Percentiles rank a stretch among this genome's conserved stretches.
These are phyloP conservation scores for Paecilomyces variotii DNA, from an alignment of 2,329 filamentous ascomycete species.

Conservation along the genomic window DNA sequence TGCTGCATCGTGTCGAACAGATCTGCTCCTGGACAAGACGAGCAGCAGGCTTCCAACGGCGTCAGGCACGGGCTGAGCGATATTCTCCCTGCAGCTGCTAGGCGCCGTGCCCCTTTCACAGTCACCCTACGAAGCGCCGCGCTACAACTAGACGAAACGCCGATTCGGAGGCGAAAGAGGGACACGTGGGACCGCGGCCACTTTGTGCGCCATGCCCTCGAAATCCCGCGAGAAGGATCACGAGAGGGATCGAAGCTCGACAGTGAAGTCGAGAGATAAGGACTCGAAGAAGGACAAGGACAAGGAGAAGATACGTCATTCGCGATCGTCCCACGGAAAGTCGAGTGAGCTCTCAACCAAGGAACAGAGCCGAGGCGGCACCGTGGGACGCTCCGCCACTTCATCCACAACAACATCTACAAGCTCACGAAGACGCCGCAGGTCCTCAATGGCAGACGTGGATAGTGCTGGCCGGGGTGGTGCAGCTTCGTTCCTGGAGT, in stretches of 20 bases:
- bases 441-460: conserved; percentile 10
- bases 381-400: conserved; percentile 3
- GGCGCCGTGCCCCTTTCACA: neutral
- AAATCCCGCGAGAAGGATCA: conserved; percentile 12
- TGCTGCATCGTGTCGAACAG: neutral
- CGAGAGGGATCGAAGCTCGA: conserved; percentile 5
- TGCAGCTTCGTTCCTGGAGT: conserved; percentile 34
- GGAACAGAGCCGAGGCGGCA: conserved; percentile 7
- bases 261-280: neutral
- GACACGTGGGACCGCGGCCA: neutral
- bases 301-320: conserved; percentile 1
- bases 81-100: neutral
- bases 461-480: conserved; percentile 14
- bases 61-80: neutral
- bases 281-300: conserved; percentile 6
- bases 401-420: conserved; percentile 4
- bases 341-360: conserved; percentile 7
- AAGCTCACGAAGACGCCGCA: conserved; percentile 5
- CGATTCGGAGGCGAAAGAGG: neutral
- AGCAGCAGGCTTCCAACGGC: neutral
- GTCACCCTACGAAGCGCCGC: neutral
- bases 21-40: neutral
- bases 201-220: neutral
- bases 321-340: conserved; percentile 10
- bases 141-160: neutral